Percentiles rank a stretch among this genome's conserved stretches.
Conservation (phyloP, 2,329 filamentous ascomycete species). For the Lecanicillium sp. region DNA sequence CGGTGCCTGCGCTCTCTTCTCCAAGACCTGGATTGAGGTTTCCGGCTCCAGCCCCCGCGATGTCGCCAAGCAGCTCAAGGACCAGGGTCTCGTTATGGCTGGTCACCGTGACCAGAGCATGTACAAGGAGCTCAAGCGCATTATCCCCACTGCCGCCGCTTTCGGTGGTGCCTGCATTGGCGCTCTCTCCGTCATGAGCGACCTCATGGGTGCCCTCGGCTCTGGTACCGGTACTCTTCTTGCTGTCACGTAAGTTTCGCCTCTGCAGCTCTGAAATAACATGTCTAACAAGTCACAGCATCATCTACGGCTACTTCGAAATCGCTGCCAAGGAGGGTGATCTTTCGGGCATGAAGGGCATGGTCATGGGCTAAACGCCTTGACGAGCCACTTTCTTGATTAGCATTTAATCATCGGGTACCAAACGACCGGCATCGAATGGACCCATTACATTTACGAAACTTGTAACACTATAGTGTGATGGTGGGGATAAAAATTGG, state of each 20-base stretch:
- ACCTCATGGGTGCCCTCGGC: conserved; percentile 91
- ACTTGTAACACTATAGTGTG: conserved; percentile 15
- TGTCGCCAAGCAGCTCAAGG: conserved; percentile 99
- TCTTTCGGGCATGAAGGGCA: conserved; percentile 72
- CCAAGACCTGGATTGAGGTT: conserved; percentile 99
- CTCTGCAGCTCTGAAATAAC: neutral
- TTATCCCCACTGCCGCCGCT: conserved; percentile 95
- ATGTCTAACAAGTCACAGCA: conserved; percentile 51
- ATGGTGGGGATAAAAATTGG: conserved; percentile 11
- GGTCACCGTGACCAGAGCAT: conserved; percentile 99
- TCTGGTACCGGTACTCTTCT: conserved; percentile 96
- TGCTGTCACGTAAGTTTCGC: conserved; percentile 82
- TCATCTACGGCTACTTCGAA: conserved; percentile 99
- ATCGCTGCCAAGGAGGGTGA: conserved; percentile 99
- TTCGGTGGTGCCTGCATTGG: conserved; percentile 99
- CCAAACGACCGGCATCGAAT: conserved; percentile 6
- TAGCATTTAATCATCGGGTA: conserved; percentile 9
- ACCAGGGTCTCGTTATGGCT: conserved; percentile 98
- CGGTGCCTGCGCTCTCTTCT: conserved; percentile 94
- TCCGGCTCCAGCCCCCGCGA: conserved; percentile 96
- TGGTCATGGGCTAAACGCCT: conserved; percentile 61
- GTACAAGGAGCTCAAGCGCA: conserved; percentile 99
- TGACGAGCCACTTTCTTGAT: conserved; percentile 9
- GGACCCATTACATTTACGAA: conserved; percentile 11
- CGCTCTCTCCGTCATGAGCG: conserved; percentile 89